Conservation (phyloP, 352 stramenopile species). For the Pythium vanterpoolii region DNA sequence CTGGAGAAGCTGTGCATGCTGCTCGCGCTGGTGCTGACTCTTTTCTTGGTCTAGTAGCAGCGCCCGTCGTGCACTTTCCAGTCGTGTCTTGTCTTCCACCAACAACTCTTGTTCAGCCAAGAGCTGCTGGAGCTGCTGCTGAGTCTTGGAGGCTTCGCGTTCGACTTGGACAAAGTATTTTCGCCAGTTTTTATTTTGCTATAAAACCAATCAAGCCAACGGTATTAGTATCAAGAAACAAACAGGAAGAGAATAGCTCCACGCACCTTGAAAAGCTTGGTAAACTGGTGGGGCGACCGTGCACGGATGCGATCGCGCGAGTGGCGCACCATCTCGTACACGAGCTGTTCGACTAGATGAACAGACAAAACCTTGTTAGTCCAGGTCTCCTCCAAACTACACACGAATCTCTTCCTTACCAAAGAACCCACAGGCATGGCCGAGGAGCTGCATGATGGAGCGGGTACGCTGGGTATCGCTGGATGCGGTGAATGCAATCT, state of each 20-base stretch:
- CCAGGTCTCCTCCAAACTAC: neutral
- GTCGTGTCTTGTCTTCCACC: conserved; percentile 21
- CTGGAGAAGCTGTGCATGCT: conserved; percentile 27
- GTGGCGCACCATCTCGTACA: conserved; percentile 59
- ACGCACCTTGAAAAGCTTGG: conserved; percentile 57
- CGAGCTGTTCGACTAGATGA: conserved; percentile 55
- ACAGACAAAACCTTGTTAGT: neutral
- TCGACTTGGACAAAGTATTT: conserved; percentile 71
- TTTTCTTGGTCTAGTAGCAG: conserved; percentile 21
- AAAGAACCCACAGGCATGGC: conserved; percentile 42
- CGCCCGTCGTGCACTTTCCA: conserved; percentile 26
- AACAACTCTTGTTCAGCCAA: conserved; percentile 35
- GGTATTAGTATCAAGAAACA: neutral
- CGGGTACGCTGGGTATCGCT: neutral
- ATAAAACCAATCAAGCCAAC: neutral
- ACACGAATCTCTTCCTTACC: conserved; percentile 27
- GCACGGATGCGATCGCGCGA: conserved; percentile 44
- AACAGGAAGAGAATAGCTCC: neutral
- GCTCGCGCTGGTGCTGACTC: neutral
- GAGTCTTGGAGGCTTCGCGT: conserved; percentile 28
- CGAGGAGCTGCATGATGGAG: conserved; percentile 24
- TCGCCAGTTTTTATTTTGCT: conserved; percentile 71
- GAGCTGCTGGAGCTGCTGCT: conserved; percentile 34
- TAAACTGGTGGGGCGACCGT: conserved; percentile 44
- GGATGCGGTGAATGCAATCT: conserved; percentile 33